Percentiles rank a stretch among this genome's conserved stretches.
Conservation (phyloP, 345 rosid genomes). For the Hypericum perforatum region DNA sequence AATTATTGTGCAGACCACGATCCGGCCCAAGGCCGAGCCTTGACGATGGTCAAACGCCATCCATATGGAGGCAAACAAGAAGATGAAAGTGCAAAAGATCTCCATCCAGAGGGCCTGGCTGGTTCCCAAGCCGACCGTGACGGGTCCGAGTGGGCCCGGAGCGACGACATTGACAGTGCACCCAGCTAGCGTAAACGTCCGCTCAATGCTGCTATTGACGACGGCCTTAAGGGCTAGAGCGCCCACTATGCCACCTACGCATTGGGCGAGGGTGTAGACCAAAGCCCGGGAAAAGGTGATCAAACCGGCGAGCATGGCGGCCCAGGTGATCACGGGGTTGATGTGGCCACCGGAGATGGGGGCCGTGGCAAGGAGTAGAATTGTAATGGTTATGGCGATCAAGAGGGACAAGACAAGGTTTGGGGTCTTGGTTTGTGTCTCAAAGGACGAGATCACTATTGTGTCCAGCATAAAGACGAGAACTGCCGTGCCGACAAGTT, state of each 20-base stretch:
- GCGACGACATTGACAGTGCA: conserved; percentile 19
- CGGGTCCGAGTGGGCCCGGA: conserved; percentile 23
- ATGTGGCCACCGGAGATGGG: conserved; percentile 40
- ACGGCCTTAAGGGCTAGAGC: conserved; percentile 23
- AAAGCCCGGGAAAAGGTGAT: conserved; percentile 16
- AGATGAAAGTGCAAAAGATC: conserved; percentile 28
- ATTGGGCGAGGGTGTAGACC: conserved; percentile 28
- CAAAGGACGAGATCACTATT: conserved; percentile 13
- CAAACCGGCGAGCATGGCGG: conserved; percentile 23
- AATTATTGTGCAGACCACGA: conserved; percentile 18
- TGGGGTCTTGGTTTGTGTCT: conserved; percentile 9
- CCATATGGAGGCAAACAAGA: conserved; percentile 31
- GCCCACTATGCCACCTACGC: conserved; percentile 28
- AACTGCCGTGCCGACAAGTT: conserved; percentile 15
- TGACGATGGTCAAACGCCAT: conserved; percentile 36
- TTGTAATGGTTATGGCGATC: conserved; percentile 6
- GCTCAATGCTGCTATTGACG: conserved; percentile 11
- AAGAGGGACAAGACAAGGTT: conserved; percentile 16
- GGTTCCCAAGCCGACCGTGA: conserved; percentile 9
- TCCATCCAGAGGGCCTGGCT: conserved; percentile 25
- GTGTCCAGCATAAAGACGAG: conserved; percentile 17
- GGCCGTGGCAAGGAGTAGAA: conserved; percentile 21
- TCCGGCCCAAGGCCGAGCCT: conserved; percentile 26
- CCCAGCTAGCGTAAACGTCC: conserved; percentile 29
- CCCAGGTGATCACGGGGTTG: conserved; percentile 27